phyloP scores from a whole-genome alignment of 768 basidiomycete species.

The Mycena sanguinolenta region DNA sequence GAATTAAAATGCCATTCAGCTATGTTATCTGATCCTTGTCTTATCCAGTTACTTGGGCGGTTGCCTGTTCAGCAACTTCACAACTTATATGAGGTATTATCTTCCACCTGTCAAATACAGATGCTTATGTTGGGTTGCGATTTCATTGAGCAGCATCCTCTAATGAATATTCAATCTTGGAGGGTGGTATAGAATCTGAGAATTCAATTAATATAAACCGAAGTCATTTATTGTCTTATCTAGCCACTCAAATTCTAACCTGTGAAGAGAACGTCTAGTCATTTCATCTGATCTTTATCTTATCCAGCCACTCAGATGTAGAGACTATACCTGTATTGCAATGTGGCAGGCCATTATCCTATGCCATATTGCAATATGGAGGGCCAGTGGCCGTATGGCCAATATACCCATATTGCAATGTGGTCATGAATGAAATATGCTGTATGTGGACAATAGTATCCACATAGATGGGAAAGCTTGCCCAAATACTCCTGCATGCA shows the following conservation, averaged over 20 bases:
- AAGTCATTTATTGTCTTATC: not conserved
- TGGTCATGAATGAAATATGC: too few relatives aligned
- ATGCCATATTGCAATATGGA: too few relatives aligned
- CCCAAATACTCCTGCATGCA: too few relatives aligned
- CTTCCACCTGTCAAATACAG: not conserved
- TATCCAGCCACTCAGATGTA: too few relatives aligned
- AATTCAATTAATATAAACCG: not conserved
- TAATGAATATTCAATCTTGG: not conserved
- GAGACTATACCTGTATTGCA: too few relatives aligned
- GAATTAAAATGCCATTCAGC: not conserved
- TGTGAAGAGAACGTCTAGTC: too few relatives aligned
- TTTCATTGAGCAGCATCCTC: not conserved
- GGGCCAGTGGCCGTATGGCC: too few relatives aligned
- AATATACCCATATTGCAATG: too few relatives aligned
- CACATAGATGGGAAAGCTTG: too few relatives aligned
- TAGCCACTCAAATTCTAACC: not conserved
- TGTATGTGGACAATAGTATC: too few relatives aligned
- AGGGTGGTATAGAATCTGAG: not conserved
- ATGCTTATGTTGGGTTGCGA: not conserved
- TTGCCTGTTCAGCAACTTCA: constrained; percentile 3
- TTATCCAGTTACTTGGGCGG: constrained; percentile 1
- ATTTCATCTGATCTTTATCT: too few relatives aligned
- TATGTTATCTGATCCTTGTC: constrained; percentile 3
- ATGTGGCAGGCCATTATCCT: too few relatives aligned
- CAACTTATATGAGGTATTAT: not conserved